Evolutionary conservation across 495 filamentous ascomycete species (phyloP).

Genomic region (Endocarpon pusillum): DNA sequence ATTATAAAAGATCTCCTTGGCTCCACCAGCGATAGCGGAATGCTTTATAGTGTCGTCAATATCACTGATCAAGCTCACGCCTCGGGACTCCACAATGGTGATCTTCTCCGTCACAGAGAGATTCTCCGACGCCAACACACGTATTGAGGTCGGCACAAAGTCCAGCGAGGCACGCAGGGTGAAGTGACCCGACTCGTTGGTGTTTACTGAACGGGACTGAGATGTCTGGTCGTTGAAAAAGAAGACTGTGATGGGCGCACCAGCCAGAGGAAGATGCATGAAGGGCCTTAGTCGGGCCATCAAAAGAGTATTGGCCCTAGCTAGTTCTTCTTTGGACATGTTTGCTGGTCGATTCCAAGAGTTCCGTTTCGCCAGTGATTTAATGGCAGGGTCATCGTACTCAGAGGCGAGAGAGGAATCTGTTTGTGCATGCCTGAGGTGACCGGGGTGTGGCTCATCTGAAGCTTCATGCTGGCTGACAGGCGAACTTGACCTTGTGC

Average conservation of each 20-base stretch:
- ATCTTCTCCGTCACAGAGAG: constrained; percentile 65
- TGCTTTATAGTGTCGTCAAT: constrained; percentile 98
- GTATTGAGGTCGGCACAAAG: constrained; percentile 79
- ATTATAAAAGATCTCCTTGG: constrained; percentile 89
- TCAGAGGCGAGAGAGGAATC: constrained; percentile 7
- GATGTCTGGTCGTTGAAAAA: constrained; percentile 74
- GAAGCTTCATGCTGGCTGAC: constrained; percentile 1
- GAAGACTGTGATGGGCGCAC: constrained; percentile 68
- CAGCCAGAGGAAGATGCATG: constrained; percentile 58
- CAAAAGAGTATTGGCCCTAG: constrained; percentile 65
- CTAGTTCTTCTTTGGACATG: constrained; percentile 53
- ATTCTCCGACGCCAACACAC: constrained; percentile 71
- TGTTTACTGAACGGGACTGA: constrained; percentile 59
- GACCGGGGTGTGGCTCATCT: constrained; percentile 6
- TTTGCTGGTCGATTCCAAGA: constrained; percentile 35
- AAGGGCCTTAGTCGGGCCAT: constrained; percentile 82
- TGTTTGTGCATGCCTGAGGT: constrained; percentile 3
- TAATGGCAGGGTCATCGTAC: constrained; percentile 17
- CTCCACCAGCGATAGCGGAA: constrained; percentile 70
- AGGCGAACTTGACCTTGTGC: constrained; percentile 9
- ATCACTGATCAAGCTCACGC: constrained; percentile 88
- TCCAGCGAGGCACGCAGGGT: constrained; percentile 54
- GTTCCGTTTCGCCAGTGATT: constrained; percentile 21
- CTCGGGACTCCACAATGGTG: constrained; percentile 55
- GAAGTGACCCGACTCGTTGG: constrained; percentile 82